Evolutionary conservation across 177 flowering plant genomes (phyloP), one percentile per base, ranked within the genome.

Genomic region (Telopea speciosissima): DNA sequence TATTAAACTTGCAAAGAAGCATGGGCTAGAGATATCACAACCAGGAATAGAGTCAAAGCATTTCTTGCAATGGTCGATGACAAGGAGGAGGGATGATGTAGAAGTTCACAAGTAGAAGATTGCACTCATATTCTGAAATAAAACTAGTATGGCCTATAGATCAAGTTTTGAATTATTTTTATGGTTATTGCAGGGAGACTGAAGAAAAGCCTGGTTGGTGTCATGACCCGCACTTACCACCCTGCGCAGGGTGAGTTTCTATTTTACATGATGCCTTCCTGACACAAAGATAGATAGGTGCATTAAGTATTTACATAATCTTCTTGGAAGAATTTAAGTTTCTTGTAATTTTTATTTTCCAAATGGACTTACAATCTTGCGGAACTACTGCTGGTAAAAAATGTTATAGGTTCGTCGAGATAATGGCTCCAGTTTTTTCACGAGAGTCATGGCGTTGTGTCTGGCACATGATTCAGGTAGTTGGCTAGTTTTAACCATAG

Each of bases 391-490:
- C 42, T 49, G 56, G 28, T 10, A 0, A 49, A 42, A 49, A 60
- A 21, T 62, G 16, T 65, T 66, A 17, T 69, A 84, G 87, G 62
- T 84, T 75, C 70, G 79, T 84, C 14, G 87, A 84, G 60, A 83
- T 82, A 66, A 84, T 84, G 87, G 87, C 84, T 58, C 87, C 87
- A 33, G 87, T 84, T 60, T 84, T 84, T 63, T 82, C 87, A 62
- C 72, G 66, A 65, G 71, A 77, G 10, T 66, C 87, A 17, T 84
- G 87, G 87, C 79, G 79, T 12, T 84, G 87, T 76, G 76, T 74
- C 0, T 84, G 85, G 87, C 72, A 79, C 42, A 62, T 84, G 77
- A 82, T 84, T 74, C 87, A 84, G 85, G 87, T 82, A 63, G 36
- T 12, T 69, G 22, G 7, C 16, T 12, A 5, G n/a, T 36, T 12